Conservation (phyloP, 2,329 filamentous ascomycete species). For the Aureobasidium sp. region DNA sequence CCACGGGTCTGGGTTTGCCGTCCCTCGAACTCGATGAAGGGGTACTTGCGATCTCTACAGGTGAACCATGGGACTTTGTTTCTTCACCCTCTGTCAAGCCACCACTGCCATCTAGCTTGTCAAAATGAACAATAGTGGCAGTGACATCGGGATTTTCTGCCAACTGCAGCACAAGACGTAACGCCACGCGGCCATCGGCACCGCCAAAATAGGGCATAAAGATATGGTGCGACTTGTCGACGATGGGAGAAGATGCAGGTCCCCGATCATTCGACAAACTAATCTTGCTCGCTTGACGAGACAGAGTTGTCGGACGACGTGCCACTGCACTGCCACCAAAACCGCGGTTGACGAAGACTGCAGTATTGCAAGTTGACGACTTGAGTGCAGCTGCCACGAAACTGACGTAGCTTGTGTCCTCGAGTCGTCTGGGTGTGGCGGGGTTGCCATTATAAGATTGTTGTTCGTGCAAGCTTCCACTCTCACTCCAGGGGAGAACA, state of each 20-base stretch:
- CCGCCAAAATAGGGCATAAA: slow-evolving; percentile 85
- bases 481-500: slow-evolving; percentile 85
- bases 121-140: slow-evolving; percentile 63
- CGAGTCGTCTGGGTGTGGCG: slow-evolving; percentile 43
- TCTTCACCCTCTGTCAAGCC: neutral
- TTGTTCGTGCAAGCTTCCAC: slow-evolving; percentile 66
- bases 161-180: slow-evolving; percentile 77
- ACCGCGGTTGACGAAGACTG: slow-evolving; percentile 71
- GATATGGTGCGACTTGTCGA: slow-evolving; percentile 70
- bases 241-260: slow-evolving; percentile 47
- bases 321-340: slow-evolving; percentile 45
- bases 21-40: neutral
- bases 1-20: neutral
- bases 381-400: slow-evolving; percentile 67
- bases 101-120: slow-evolving; percentile 16
- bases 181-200: slow-evolving; percentile 69
- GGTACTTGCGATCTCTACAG: neutral
- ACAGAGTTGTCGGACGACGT: slow-evolving; percentile 32
- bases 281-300: slow-evolving; percentile 47
- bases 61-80: neutral
- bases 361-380: slow-evolving; percentile 59
- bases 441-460: slow-evolving; percentile 19
- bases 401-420: slow-evolving; percentile 56
- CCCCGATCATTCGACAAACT: slow-evolving; percentile 57
- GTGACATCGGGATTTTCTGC: slow-evolving; percentile 72